phyloP scores from a whole-genome alignment of 2,329 filamentous ascomycete species.

The Aspergillus spinulosporus region DNA sequence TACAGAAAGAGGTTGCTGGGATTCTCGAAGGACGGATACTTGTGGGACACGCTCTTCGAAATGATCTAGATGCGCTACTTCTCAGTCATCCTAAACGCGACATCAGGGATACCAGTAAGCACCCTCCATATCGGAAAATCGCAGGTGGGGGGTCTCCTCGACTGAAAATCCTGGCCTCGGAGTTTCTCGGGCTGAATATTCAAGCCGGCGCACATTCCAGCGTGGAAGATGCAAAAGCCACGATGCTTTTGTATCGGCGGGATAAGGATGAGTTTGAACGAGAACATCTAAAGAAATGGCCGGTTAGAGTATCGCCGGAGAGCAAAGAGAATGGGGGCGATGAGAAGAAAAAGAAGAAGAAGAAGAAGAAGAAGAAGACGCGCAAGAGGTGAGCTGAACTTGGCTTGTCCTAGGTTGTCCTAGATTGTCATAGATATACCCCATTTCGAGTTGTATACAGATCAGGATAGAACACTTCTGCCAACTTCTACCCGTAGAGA shows the following conservation, averaged over 20 bases:
- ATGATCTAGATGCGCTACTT: conserved; percentile 72
- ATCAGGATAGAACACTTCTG: not conserved
- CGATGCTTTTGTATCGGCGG: conserved; percentile 83
- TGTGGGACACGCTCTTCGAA: conserved; percentile 79
- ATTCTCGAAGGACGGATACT: conserved; percentile 71
- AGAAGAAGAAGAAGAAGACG: conserved; percentile 51
- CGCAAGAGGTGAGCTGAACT: conserved; percentile 39
- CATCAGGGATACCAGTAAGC: conserved; percentile 80
- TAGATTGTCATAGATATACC: conserved; percentile 21
- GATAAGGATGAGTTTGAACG: conserved; percentile 84
- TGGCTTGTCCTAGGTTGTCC: not conserved
- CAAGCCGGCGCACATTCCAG: conserved; percentile 62
- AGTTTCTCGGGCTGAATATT: conserved; percentile 60
- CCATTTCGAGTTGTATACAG: conserved; percentile 13
- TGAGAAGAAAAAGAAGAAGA: conserved; percentile 44
- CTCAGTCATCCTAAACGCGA: conserved; percentile 76
- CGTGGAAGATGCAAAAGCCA: conserved; percentile 77
- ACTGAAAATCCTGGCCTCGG: conserved; percentile 56
- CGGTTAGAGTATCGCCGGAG: conserved; percentile 41
- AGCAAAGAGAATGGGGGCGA: conserved; percentile 34
- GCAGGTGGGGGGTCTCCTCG: conserved; percentile 52
- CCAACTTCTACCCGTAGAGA: not conserved
- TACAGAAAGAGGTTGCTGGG: conserved; percentile 69
- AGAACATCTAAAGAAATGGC: conserved; percentile 70
- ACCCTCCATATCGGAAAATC: conserved; percentile 69